Evolutionary conservation across 108 stramenopile species (phyloP).

Genomic region (Mediolabrus comicus): DNA sequence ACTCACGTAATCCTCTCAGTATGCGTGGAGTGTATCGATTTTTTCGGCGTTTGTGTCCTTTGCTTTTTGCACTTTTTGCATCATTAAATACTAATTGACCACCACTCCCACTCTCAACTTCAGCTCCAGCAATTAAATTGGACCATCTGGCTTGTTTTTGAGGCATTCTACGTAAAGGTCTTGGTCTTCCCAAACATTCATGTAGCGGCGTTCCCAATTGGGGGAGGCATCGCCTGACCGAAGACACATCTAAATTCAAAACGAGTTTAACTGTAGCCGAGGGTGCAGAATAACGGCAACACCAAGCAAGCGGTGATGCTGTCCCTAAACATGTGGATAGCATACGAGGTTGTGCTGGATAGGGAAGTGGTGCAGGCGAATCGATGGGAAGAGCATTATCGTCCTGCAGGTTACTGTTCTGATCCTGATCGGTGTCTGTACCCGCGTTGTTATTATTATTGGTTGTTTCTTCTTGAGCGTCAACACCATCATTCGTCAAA

Average conservation of each 20-base stretch:
- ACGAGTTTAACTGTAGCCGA: conserved; percentile 55
- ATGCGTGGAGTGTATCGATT: conserved; percentile 17
- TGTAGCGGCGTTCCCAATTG: conserved; percentile 74
- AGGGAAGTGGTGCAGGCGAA: neutral
- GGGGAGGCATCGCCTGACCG: conserved; percentile 56
- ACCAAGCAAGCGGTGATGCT: conserved; percentile 60
- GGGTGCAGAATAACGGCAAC: conserved; percentile 70
- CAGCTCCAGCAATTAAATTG: neutral
- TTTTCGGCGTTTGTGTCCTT: conserved; percentile 4
- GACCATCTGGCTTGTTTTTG: conserved; percentile 13
- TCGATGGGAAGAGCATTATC: neutral
- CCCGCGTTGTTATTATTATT: neutral
- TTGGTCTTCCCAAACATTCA: conserved; percentile 61
- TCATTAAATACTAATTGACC: too few relatives aligned
- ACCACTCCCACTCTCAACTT: neutral
- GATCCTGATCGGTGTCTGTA: neutral
- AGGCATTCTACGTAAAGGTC: conserved; percentile 27
- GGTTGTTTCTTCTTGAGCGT: neutral
- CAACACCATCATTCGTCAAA: neutral
- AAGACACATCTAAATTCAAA: conserved; percentile 40
- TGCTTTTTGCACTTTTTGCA: neutral
- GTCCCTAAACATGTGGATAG: conserved; percentile 35
- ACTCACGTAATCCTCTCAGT: conserved; percentile 14
- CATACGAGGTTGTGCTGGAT: conserved; percentile 19
- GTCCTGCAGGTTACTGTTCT: neutral